A percentile compares a stretch with the other conserved stretches of the same genome.
Conservation (phyloP, 1,284 basidiomycete genomes). For the Ustilago cynodontis region DNA sequence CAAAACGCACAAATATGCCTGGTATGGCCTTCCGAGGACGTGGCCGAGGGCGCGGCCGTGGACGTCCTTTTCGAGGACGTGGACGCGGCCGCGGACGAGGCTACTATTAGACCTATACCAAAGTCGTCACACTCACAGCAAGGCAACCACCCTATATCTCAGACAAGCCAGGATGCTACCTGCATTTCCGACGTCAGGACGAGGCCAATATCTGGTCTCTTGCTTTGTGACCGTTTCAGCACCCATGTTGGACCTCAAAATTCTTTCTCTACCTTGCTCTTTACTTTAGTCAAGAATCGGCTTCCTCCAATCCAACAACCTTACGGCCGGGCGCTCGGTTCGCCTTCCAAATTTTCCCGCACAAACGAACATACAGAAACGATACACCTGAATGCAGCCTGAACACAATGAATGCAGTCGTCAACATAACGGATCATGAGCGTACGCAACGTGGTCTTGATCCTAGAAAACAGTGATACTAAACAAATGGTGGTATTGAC, state of each 20-base stretch:
- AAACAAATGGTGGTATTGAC: not conserved
- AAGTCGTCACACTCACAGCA: too few species aligned
- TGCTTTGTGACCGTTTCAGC: not conserved
- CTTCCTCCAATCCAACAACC: not conserved
- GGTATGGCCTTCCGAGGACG: slow-evolving; percentile 60
- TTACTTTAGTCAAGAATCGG: slow-evolving; percentile 22
- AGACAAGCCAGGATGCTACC: not conserved
- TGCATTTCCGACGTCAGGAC: not conserved
- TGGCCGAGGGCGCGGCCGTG: slow-evolving; percentile 59
- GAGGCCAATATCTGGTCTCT: not conserved
- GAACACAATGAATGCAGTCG: not conserved
- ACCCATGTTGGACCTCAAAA: not conserved
- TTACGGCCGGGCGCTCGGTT: not conserved
- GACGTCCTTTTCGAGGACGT: slow-evolving; percentile 49
- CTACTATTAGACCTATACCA: slow-evolving; percentile 32
- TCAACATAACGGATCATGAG: not conserved
- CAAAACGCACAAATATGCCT: slow-evolving; percentile 69
- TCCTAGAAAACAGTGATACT: not conserved
- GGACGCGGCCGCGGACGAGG: slow-evolving; percentile 61
- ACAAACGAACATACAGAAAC: not conserved
- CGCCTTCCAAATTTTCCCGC: not conserved
- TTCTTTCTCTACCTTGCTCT: not conserved
- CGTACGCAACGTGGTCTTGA: not conserved
- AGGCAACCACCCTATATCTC: not conserved
- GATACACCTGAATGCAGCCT: not conserved